Evolutionary conservation across 352 stramenopile genomes (phyloP).

Genomic region (Pythium monospermum): DNA sequence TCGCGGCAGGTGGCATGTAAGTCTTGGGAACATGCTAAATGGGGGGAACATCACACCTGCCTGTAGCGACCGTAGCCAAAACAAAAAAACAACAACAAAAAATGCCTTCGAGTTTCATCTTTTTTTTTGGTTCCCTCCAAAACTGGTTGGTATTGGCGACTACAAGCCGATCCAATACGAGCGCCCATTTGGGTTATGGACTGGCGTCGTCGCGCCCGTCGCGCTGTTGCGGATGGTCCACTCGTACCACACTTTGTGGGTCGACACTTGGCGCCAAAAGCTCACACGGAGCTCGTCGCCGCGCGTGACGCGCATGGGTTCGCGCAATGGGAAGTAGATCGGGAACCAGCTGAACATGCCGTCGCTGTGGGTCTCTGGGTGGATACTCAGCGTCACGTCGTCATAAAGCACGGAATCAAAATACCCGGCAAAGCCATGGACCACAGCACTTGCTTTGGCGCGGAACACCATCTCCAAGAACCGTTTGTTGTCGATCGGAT

Average conservation of each 20-base stretch:
- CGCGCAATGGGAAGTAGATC: conserved; percentile 95
- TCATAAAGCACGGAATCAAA: conserved; percentile 95
- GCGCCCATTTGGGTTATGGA: conserved; percentile 97
- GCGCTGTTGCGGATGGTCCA: conserved; percentile 83
- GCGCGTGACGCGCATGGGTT: conserved; percentile 82
- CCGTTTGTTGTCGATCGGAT: conserved; percentile 83
- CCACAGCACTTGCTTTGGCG: conserved; percentile 45
- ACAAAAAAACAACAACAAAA: too few species aligned
- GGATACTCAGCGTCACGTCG: conserved; percentile 93
- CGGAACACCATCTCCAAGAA: conserved; percentile 49
- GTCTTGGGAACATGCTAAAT: too few species aligned
- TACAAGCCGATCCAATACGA: conserved; percentile 95
- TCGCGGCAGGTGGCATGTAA: neutral
- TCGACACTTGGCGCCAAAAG: conserved; percentile 91
- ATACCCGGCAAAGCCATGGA: conserved; percentile 96
- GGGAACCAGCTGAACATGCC: conserved; percentile 99
- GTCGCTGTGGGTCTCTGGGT: conserved; percentile 91
- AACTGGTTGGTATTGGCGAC: neutral
- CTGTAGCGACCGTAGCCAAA: too few species aligned
- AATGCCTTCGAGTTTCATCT: neutral
- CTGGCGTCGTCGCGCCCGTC: conserved; percentile 45
- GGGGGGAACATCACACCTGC: too few species aligned
- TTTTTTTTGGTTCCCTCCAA: neutral
- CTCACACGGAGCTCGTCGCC: conserved; percentile 80
- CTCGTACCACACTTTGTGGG: conserved; percentile 97